Conservation (phyloP, 2,329 filamentous ascomycete species). For the Alternaria sp. region DNA sequence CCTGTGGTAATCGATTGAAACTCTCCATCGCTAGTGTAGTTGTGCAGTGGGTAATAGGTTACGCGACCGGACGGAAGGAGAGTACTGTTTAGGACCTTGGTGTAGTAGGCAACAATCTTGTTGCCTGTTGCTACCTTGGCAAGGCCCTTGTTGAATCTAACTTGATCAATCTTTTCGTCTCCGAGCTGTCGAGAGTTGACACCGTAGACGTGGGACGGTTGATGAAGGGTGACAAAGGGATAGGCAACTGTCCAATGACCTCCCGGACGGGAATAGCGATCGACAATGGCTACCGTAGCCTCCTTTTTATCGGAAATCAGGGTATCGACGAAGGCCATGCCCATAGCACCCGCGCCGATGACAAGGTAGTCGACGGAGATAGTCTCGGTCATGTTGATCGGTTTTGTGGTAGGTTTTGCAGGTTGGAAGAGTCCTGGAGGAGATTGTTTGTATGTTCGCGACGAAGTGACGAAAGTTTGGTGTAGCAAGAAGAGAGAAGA, state of each 20-base stretch:
- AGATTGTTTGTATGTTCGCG: not conserved
- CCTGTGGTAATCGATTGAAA: not conserved
- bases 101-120: not conserved
- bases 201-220: not conserved
- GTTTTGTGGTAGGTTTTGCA: not conserved
- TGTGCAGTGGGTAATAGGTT: not conserved
- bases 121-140: not conserved
- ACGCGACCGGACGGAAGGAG: not conserved
- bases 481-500: not conserved
- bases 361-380: not conserved
- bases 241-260: not conserved
- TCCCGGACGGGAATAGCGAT: not conserved
- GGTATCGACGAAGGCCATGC: not conserved
- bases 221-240: not conserved
- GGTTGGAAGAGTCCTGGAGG: not conserved
- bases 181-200: not conserved
- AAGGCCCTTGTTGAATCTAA: not conserved
- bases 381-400: not conserved
- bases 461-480: not conserved
- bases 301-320: not conserved
- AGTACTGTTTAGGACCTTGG: not conserved
- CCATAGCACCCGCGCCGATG: not conserved
- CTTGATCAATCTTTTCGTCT: not conserved
- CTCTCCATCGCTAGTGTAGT: not conserved
- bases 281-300: not conserved